phyloP scores from a whole-genome alignment of 1,284 basidiomycete genomes.

The Macrocybe sp. region DNA sequence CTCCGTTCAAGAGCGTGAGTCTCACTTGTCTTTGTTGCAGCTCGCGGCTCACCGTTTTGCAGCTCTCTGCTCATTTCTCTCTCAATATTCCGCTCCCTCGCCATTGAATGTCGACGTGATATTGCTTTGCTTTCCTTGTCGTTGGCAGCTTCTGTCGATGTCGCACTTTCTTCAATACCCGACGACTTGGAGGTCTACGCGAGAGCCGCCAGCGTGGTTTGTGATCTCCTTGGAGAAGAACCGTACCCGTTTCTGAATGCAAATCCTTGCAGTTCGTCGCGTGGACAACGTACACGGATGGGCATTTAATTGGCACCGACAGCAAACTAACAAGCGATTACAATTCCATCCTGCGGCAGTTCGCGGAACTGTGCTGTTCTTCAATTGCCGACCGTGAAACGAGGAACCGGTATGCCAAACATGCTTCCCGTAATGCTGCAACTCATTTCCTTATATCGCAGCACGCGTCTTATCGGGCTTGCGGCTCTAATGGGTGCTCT shows the following conservation, averaged over 20 bases:
- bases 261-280: conserved; percentile 66
- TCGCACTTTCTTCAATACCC: conserved; percentile 58
- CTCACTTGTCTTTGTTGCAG: conserved; percentile 1
- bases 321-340: conserved; percentile 69
- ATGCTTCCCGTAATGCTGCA: neutral
- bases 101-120: conserved; percentile 88
- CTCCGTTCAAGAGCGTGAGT: conserved; percentile 78
- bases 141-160: conserved; percentile 72
- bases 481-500: conserved; percentile 79
- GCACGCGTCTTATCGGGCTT: conserved; percentile 82
- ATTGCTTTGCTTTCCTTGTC: conserved; percentile 78
- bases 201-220: conserved; percentile 77
- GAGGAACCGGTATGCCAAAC: conserved; percentile 52
- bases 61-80: conserved; percentile 87
- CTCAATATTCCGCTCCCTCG: conserved; percentile 78
- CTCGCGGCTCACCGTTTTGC: conserved; percentile 1
- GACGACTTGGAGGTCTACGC: conserved; percentile 83
- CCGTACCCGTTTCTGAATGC: neutral
- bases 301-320: conserved; percentile 76
- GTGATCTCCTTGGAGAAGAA: conserved; percentile 24
- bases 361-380: conserved; percentile 57
- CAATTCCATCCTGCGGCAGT: conserved; percentile 61
- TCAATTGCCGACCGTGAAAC: conserved; percentile 54
- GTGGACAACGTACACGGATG: conserved; percentile 91
- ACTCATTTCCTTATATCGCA: conserved; percentile 24